Evolutionary conservation across 768 basidiomycete species (phyloP), one percentile per base, ranked within the genome.

Genomic region (Panaeolus papilionaceus): DNA sequence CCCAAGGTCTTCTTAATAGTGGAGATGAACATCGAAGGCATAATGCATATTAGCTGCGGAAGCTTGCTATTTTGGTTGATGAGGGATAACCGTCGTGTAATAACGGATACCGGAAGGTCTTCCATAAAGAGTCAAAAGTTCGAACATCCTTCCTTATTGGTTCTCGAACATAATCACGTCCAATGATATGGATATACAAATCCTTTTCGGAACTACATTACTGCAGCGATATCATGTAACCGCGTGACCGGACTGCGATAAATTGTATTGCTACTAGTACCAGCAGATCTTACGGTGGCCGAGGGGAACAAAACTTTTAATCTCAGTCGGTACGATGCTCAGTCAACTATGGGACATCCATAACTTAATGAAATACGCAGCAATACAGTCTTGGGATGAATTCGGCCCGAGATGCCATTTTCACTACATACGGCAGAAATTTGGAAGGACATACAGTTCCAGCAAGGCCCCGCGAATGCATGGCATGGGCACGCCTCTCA

Each of bases 401-500:
- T 44, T 58, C 54, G 54, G 54, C 14, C 54, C 54, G 54, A 58
- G 10, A 33, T 16, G 11, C 11, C 33, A 14, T 58, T 16, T 28
- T 12, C 28, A 58, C 16, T 26, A 37, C 12, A 28, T 8, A 58
- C 16, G 23, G 49, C 6, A 45, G 47, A 23, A 26, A 5, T 6
- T 10, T 49, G 5, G 42, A 49, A 23, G 7, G 16, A 6, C 20
- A 23, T 49, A 9, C 47, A 6, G 28, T 58, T 11, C 11, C 54
- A 37, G 33, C 54, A 58, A 28, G 54, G 33, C 28, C 11, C 12
- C 54, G 14, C 26, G 5, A 28, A 9, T 26, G 20, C 28, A 37
- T 58, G 54, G 20, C 20, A 51, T 23, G n/a, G 47, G 20, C 47
- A 51, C 20, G 47, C 47, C 47, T 51, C 20, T 51, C 54, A 58